Base-by-base conservation (phyloP, 768 basidiomycete genomes). In the Suillus hirtellus region DNA sequence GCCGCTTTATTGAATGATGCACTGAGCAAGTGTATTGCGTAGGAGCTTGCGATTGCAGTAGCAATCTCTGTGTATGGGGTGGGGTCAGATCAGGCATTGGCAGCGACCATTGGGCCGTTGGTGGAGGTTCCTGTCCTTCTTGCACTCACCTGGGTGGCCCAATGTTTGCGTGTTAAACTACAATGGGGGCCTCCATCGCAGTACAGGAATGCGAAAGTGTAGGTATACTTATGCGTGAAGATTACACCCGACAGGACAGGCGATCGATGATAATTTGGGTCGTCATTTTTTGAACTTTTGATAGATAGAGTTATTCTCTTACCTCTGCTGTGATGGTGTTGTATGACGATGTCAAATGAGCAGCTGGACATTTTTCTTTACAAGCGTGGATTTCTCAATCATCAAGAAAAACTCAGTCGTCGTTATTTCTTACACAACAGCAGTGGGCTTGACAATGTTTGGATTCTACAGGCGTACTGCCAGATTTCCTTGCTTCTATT, bases 41-140 rank as follows among this genome's bases (percentile, higher is more conserved):
- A 89, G 83, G 91, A 94, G 77, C 81, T 94, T 0, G 91, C 93
- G 0, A 95, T 95, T 60, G 92, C 93, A 0, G 88, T 94, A 1
- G 82, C 87, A 3, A 88, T 93, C 47, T 87, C 90, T 0, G 85
- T 89, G 0, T 95, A 87, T 73, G 92, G 93, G 3, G 85, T 89
- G 6, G 81, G 86, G 6, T 92, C 90, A 0, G 86, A 89, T 61
- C 88, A 95, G 75, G 92, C 90, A 0, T 79, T 95, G 1, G 92
- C 92, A 0, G 90, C 92, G 0, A 93, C 92, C 0, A 87, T 90
- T 24, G 89, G 90, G 0, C 89, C 88, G 0, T 76, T 91, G n/a
- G 85, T 89, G 0, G 88, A 92, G 70, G 93, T 95, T 0, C 93
- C 91, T 0, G 90, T 93, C 2, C 75, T 93, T 52, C 81, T 93